Evolutionary conservation across 164 flowering plant genomes (phyloP).

Genomic region (Magnolia kwangsiensis): DNA sequence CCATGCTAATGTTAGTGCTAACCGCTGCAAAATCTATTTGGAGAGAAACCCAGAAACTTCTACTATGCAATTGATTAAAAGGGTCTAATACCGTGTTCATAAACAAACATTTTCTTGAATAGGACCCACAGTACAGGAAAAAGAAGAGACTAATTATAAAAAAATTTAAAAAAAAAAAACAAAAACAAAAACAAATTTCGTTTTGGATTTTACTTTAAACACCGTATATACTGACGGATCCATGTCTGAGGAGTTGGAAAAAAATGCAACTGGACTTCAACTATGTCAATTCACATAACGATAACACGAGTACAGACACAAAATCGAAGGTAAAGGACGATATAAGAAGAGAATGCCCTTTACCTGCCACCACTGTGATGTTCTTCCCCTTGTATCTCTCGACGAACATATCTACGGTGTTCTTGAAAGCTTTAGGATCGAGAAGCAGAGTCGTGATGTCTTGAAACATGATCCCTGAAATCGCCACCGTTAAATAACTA

Average conservation of each 20-base stretch:
- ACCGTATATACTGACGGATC: slow-evolving; percentile 3
- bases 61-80: slow-evolving; percentile 17
- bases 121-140: slow-evolving; percentile 17
- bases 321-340: background rate
- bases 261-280: background rate
- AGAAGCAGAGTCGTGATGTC: slow-evolving; percentile 86
- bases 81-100: slow-evolving; percentile 5
- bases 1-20: slow-evolving; percentile 3
- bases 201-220: background rate
- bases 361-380: slow-evolving; percentile 93
- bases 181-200: no score
- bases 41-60: slow-evolving; percentile 36
- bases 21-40: slow-evolving; percentile 18
- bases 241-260: background rate
- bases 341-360: background rate
- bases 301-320: background rate
- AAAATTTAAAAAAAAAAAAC: background rate
- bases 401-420: slow-evolving; percentile 88
- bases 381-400: slow-evolving; percentile 75
- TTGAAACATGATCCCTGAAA: slow-evolving; percentile 89
- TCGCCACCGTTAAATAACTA: background rate
- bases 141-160: background rate
- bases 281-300: background rate
- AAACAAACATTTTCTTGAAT: slow-evolving; percentile 4
- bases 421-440: slow-evolving; percentile 76